A percentile compares a stretch with the other conserved stretches of the same genome.
Conservation (phyloP, 768 basidiomycete species). For the Termitomyces sp. region DNA sequence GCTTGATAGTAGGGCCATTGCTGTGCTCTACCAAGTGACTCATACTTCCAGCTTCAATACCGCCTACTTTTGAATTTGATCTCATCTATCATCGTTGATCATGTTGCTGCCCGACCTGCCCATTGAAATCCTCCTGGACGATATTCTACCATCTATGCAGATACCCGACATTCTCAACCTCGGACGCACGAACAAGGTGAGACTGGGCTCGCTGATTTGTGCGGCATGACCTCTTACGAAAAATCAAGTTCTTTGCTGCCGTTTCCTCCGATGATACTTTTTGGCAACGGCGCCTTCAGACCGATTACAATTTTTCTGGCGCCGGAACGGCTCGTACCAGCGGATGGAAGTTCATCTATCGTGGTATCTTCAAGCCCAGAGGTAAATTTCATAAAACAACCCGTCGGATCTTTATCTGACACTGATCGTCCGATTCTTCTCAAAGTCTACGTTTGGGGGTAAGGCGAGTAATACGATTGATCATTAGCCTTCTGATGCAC, state of each 20-base stretch:
- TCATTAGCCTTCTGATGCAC: neutral
- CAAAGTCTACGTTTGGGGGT: conserved; percentile 54
- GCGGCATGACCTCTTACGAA: neutral
- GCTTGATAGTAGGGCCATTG: neutral
- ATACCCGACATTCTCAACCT: conserved; percentile 56
- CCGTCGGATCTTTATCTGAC: neutral
- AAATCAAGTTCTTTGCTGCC: conserved; percentile 47
- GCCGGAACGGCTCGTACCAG: conserved; percentile 66
- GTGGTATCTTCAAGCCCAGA: conserved; percentile 62
- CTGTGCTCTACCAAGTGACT: neutral
- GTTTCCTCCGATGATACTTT: conserved; percentile 70
- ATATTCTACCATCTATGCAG: conserved; percentile 56
- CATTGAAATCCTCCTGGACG: conserved; percentile 74
- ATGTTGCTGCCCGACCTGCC: conserved; percentile 51
- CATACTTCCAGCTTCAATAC: neutral
- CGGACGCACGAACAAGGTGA: conserved; percentile 54
- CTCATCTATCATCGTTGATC: neutral
- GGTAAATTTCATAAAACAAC: conserved; percentile 38
- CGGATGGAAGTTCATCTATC: conserved; percentile 82
- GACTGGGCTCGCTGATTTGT: neutral
- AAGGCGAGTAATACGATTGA: conserved; percentile 6
- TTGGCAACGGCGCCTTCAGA: conserved; percentile 67
- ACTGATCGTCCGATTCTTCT: neutral
- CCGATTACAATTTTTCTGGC: conserved; percentile 78
- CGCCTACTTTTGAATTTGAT: neutral